Conservation (phyloP, 257 asterid species). For the Osmanthus fragrans region DNA sequence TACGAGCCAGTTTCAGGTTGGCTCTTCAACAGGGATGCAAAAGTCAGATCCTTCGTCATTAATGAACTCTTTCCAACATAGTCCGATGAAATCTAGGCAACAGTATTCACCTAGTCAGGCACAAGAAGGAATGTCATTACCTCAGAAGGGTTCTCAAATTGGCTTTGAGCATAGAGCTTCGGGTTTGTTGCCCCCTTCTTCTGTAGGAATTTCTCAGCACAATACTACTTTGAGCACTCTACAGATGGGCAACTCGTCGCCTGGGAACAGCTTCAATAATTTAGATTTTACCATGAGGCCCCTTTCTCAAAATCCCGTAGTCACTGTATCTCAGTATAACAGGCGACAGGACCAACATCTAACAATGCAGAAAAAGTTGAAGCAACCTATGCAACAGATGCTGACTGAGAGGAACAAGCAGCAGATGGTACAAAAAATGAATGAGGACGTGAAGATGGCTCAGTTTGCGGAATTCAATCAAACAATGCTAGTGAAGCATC, state of each 20-base stretch:
- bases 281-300: constrained; percentile 27
- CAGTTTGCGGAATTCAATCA: constrained; percentile 26
- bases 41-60: constrained; percentile 19
- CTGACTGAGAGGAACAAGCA: constrained; percentile 29
- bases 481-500: background rate
- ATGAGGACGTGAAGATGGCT: constrained; percentile 26
- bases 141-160: constrained; percentile 19
- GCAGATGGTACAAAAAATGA: constrained; percentile 35
- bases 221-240: constrained; percentile 21
- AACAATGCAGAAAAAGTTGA: constrained; percentile 27
- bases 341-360: constrained; percentile 24
- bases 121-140: constrained; percentile 22
- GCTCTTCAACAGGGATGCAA: constrained; percentile 28
- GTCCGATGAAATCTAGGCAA: constrained; percentile 22
- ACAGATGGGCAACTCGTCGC: constrained; percentile 14
- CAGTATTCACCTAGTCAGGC: constrained; percentile 18
- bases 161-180: constrained; percentile 26
- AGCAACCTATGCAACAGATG: constrained; percentile 32
- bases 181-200: constrained; percentile 26
- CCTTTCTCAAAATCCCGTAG: constrained; percentile 7
- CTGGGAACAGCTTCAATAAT: constrained; percentile 20
- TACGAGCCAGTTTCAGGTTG: constrained; percentile 20
- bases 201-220: constrained; percentile 20
- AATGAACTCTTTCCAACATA: constrained; percentile 11
- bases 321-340: constrained; percentile 21